Evolutionary conservation across 2,329 filamentous ascomycete species (phyloP), one percentile per base, ranked within the genome.

Genomic region (Teratosphaeria destructans): DNA sequence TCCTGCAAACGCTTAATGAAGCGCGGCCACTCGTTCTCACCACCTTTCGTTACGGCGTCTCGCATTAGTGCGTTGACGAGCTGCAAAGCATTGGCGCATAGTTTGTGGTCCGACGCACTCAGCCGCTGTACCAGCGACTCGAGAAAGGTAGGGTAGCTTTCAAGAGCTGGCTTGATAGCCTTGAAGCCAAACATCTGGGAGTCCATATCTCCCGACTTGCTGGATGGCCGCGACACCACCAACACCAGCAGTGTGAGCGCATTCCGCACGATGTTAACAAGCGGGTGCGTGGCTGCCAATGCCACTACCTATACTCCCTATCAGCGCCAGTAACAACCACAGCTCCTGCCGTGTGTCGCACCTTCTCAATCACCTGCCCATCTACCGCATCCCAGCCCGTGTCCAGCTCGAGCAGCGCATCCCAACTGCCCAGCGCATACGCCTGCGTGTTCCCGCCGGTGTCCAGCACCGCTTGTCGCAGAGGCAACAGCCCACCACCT

Each of bases 241-340:
- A 92, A 90, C 54, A 96, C 93, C 59, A 99, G 82, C 62, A 99
- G 95, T 54, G 91, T 93, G 89, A 99, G 96, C 70, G 93, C 93
- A 68, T 94, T 94, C 64, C 94, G 85, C 61, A 99, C 84, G 71
- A 97, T 96, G 73, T 99, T 99, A 75, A 99, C 94, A 62, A 99
- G 82, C 27, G 93, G 94, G 73, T 97, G 94, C 35, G 86, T 93
- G 67, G 97, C 93, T 63, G 97, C 90, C 57, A 99, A 81, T 73
- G 96, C 88, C 67, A 97, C 92, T 62, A 96, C 85, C 79, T 86
- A 68, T 52, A 19, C 23, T 54, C 11, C 54, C 55, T 19, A 16
- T 39, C 43, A 32, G 43, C 43, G 43, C 43, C 43, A 19, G 19
- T 23, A 52, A 10, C 6, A 39, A 55, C 55, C 14, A 29, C 11